phyloP scores from a whole-genome alignment of 495 filamentous ascomycete genomes.

The Lentithecium fluviatile region DNA sequence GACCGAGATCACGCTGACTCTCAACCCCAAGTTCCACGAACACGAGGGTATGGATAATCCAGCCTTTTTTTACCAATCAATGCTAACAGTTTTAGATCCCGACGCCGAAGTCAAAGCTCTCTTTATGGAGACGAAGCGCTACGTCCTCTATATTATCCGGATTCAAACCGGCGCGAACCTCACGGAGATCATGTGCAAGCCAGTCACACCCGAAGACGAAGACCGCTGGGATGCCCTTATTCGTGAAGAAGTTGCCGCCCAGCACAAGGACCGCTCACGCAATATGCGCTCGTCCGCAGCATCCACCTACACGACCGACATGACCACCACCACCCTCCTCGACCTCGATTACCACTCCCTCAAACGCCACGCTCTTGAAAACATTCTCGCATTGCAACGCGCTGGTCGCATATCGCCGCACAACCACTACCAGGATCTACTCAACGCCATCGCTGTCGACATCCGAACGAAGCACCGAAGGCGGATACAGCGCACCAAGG shows the following conservation, averaged over 20 bases:
- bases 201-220: conserved; percentile 82
- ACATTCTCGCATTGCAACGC: conserved; percentile 84
- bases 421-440: conserved; percentile 92
- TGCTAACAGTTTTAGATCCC: conserved; percentile 57
- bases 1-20: conserved; percentile 85
- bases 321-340: conserved; percentile 61
- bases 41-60: conserved; percentile 60
- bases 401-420: conserved; percentile 81
- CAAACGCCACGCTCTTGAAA: conserved; percentile 90
- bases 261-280: conserved; percentile 26
- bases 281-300: conserved; percentile 66
- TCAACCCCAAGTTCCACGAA: conserved; percentile 89
- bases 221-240: conserved; percentile 80
- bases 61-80: conserved; percentile 22
- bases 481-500: conserved; percentile 82
- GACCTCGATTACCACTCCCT: conserved; percentile 92
- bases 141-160: conserved; percentile 95
- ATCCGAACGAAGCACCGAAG: conserved; percentile 96
- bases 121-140: conserved; percentile 97
- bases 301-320: conserved; percentile 42
- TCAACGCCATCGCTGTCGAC: conserved; percentile 94
- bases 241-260: conserved; percentile 72
- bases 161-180: conserved; percentile 90
- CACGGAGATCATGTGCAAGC: conserved; percentile 91
- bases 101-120: conserved; percentile 87